phyloP scores from a whole-genome alignment of 2,329 filamentous ascomycete species.

The Allantophomopsis lycopodina region DNA sequence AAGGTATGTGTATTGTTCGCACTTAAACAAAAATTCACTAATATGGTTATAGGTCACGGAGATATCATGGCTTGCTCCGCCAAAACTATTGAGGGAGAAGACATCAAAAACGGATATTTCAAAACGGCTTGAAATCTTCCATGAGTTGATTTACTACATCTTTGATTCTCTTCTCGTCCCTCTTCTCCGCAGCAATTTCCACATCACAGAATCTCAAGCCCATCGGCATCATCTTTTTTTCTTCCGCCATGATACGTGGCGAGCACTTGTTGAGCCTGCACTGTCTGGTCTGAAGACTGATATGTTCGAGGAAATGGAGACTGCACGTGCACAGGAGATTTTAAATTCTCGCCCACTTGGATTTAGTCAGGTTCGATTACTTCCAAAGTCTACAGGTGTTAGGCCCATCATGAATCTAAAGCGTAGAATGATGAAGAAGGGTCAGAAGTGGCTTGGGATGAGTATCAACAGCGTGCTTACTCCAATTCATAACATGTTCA shows the following conservation, averaged over 20 bases:
- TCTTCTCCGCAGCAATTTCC: slow-evolving; percentile 75
- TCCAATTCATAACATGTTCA: slow-evolving; percentile 65
- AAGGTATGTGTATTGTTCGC: slow-evolving; percentile 37
- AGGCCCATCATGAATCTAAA: slow-evolving; percentile 82
- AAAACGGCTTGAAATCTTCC: slow-evolving; percentile 68
- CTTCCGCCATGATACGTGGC: slow-evolving; percentile 92
- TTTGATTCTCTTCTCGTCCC: slow-evolving; percentile 89
- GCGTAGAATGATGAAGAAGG: slow-evolving; percentile 41
- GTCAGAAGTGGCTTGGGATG: slow-evolving; percentile 37
- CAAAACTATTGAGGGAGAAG: slow-evolving; percentile 32
- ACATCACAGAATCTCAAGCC: slow-evolving; percentile 79
- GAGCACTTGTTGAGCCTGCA: slow-evolving; percentile 58
- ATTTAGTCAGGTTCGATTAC: slow-evolving; percentile 63
- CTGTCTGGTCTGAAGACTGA: slow-evolving; percentile 49
- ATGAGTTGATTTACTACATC: slow-evolving; percentile 81
- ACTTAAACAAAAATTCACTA: slow-evolving; percentile 2
- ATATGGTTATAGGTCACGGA: slow-evolving; percentile 38
- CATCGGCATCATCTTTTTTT: slow-evolving; percentile 79
- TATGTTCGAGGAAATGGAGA: slow-evolving; percentile 69
- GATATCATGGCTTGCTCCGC: slow-evolving; percentile 60
- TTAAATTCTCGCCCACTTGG: slow-evolving; percentile 54
- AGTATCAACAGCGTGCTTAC: slow-evolving; percentile 60
- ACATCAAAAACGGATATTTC: slow-evolving; percentile 55
- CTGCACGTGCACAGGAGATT: slow-evolving; percentile 37
- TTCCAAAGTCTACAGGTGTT: slow-evolving; percentile 68